Evolutionary conservation across 208 protist species (phyloP).

Genomic region (Wallacemonas sp.): DNA sequence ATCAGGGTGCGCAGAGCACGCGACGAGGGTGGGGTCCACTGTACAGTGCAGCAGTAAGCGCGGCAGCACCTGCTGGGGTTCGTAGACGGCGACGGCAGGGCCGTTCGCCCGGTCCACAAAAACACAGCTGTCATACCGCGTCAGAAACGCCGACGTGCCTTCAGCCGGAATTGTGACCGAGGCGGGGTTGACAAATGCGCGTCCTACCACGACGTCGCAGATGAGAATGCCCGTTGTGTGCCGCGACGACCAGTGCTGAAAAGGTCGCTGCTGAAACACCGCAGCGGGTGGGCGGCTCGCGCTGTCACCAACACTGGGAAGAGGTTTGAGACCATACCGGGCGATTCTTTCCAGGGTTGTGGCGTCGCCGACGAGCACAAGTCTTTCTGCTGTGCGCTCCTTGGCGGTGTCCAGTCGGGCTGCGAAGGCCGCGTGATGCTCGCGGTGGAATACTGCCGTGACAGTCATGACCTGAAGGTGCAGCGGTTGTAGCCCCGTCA

Average conservation of each 20-base stretch:
- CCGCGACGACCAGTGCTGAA: conserved; percentile 32
- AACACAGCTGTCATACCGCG: conserved; percentile 55
- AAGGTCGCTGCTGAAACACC: conserved; percentile 55
- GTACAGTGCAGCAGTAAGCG: conserved; percentile 56
- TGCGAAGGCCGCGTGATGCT: conserved; percentile 53
- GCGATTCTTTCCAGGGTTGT: conserved; percentile 2
- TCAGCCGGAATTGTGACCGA: conserved; percentile 21
- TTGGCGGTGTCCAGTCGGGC: conserved; percentile 8
- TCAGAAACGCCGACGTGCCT: conserved; percentile 27
- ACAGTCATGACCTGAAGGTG: conserved; percentile 48
- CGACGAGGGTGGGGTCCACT: conserved; percentile 48
- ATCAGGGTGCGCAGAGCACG: conserved; percentile 61
- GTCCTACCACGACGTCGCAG: conserved; percentile 70
- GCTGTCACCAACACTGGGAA: background rate
- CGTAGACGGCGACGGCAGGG: conserved; percentile 45
- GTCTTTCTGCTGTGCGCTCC: conserved; percentile 39
- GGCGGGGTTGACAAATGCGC: conserved; percentile 20
- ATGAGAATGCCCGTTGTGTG: conserved; percentile 47
- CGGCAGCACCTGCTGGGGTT: conserved; percentile 56
- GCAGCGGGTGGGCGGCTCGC: conserved; percentile 1
- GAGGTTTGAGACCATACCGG: background rate
- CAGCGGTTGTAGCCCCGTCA: conserved; percentile 48
- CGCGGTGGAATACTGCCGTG: conserved; percentile 43
- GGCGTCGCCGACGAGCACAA: conserved; percentile 56
- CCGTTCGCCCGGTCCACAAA: conserved; percentile 40